Evolutionary conservation across 495 filamentous ascomycete genomes (phyloP).

Genomic region (Aspergillus biplanus): DNA sequence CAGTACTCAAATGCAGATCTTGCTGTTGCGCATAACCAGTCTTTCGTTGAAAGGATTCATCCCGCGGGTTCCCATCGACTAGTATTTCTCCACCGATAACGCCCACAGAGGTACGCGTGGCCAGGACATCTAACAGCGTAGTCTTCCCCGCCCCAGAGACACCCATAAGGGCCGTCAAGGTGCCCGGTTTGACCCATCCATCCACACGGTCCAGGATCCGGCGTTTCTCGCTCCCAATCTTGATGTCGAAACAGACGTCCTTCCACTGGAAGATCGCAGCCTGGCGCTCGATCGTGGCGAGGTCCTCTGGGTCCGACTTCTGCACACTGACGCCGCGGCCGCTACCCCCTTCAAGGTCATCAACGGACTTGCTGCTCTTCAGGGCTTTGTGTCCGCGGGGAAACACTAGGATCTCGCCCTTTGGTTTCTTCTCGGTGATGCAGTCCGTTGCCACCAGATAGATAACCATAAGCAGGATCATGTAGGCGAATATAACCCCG

Average conservation of each 20-base stretch:
- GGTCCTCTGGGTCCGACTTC: not conserved
- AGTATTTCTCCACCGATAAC: conserved; percentile 87
- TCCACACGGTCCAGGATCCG: conserved; percentile 41
- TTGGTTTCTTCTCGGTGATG: too few species aligned
- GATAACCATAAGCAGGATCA: too few species aligned
- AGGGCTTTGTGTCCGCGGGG: too few species aligned
- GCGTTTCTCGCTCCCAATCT: conserved; percentile 10
- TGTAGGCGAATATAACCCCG: too few species aligned
- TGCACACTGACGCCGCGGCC: conserved; percentile 26
- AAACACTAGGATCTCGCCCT: too few species aligned
- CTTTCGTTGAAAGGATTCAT: conserved; percentile 86
- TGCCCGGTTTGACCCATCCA: conserved; percentile 69
- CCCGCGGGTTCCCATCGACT: conserved; percentile 74
- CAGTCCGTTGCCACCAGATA: too few species aligned
- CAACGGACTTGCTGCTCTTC: too few species aligned
- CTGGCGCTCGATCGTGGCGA: conserved; percentile 42
- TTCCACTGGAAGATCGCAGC: conserved; percentile 70
- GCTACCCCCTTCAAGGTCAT: conserved; percentile 22
- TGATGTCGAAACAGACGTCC: conserved; percentile 58
- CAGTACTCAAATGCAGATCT: conserved; percentile 84
- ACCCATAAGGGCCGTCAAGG: conserved; percentile 63
- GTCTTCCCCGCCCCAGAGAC: conserved; percentile 66
- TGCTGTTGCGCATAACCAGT: conserved; percentile 94
- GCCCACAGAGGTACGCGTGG: conserved; percentile 82
- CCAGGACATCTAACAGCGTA: conserved; percentile 57